Evolutionary conservation across 2,329 filamentous ascomycete species (phyloP).

Genomic region (Fusarium chlamydosporum): DNA sequence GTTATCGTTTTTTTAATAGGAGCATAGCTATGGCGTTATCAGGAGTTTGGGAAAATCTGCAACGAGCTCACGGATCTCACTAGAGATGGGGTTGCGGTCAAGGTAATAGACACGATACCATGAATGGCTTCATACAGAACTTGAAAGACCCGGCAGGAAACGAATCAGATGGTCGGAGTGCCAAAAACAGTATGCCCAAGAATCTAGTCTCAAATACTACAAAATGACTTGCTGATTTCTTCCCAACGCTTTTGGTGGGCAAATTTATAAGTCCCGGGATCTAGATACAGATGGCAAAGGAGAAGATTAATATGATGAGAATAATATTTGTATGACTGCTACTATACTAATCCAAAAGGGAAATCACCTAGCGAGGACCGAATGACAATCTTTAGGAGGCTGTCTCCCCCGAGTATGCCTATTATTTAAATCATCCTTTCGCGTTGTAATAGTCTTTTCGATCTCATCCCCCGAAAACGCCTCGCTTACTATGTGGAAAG

Average conservation of each 20-base stretch:
- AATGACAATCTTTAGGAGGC: constrained; percentile 4
- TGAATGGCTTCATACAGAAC: constrained; percentile 10
- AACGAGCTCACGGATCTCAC: constrained; percentile 5
- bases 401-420: background rate
- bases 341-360: constrained; percentile 48
- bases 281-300: background rate
- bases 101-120: constrained; percentile 26
- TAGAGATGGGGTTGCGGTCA: constrained; percentile 26
- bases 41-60: constrained; percentile 17
- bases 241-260: background rate
- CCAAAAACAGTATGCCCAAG: too few relatives aligned
- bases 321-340: constrained; percentile 46
- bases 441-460: constrained; percentile 40
- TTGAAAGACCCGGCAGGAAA: background rate
- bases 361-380: constrained; percentile 33
- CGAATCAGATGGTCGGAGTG: too few relatives aligned
- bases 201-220: too few relatives aligned
- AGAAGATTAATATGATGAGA: constrained; percentile 13
- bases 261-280: background rate
- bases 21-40: constrained; percentile 51
- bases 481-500: constrained; percentile 54
- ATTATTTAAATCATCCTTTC: constrained; percentile 18
- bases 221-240: background rate
- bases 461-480: constrained; percentile 52
- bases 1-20: constrained; percentile 4